Evolutionary conservation across 176 grass and related monocot species (phyloP).

Genomic region (Carex pumila): DNA sequence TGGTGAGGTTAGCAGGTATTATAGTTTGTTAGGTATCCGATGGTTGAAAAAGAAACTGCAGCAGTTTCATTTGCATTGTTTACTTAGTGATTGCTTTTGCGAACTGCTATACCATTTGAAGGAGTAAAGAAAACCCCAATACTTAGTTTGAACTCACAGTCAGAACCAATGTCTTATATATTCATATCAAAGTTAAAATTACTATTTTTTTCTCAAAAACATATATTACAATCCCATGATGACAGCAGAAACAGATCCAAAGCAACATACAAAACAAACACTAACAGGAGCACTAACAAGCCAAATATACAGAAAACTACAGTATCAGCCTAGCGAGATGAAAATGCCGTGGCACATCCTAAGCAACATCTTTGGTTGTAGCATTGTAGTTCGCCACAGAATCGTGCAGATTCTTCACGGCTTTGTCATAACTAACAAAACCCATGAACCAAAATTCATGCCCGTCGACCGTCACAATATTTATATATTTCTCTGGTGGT

Average conservation of each 20-base stretch:
- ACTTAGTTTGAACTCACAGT: not conserved
- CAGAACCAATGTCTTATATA: not conserved
- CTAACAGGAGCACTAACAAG: not conserved
- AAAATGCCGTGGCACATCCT: not conserved
- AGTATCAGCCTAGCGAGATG: not conserved
- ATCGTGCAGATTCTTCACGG: constrained; percentile 39
- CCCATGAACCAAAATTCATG: constrained; percentile 99
- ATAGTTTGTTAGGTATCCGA: not conserved
- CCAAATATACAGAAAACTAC: not conserved
- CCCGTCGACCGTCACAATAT: constrained; percentile 50
- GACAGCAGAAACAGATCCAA: not conserved
- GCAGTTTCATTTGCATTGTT: not conserved
- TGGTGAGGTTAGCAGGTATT: not conserved
- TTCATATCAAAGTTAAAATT: not conserved
- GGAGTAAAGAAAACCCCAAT: too few relatives aligned
- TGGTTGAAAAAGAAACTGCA: not conserved
- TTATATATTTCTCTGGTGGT: constrained; percentile 65
- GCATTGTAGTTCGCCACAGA: constrained; percentile 18
- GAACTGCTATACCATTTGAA: not conserved
- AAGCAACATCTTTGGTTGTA: not conserved
- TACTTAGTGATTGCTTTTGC: not conserved
- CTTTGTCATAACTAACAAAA: constrained; percentile 83
- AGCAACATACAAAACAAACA: not conserved
- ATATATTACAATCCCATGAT: not conserved
- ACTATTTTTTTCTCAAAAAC: not conserved